Percentiles rank a stretch among this genome's conserved stretches.
These are phyloP conservation scores for Aspergillus sergii DNA, from an alignment of 2,329 filamentous ascomycete species.

Conservation along the genomic window DNA sequence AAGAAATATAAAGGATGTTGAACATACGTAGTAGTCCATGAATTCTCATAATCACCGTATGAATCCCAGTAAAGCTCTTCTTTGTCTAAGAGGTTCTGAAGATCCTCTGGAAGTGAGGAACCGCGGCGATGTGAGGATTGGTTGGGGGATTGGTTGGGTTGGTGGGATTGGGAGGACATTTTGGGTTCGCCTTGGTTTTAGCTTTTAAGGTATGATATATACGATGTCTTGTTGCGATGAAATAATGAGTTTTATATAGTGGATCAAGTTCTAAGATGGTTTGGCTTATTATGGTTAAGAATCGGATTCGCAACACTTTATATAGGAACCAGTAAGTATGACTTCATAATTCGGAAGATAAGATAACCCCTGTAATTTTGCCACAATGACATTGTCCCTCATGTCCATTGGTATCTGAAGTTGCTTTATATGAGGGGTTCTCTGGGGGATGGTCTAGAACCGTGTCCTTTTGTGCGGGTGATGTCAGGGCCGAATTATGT, in stretches of 20 bases:
- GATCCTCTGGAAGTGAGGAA: neutral
- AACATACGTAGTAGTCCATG: constrained; percentile 6
- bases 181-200: no score
- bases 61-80: neutral
- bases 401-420: neutral
- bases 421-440: neutral
- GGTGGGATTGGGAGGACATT: neutral
- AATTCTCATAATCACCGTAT: constrained; percentile 9
- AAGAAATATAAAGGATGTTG: neutral
- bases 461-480: neutral
- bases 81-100: constrained; percentile 1
- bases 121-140: neutral
- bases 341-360: neutral
- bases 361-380: neutral
- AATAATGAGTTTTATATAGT: no score
- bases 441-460: neutral
- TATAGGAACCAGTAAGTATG: neutral
- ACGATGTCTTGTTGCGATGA: no score
- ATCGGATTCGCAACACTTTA: neutral
- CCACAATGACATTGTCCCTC: neutral
- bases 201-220: no score
- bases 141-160: neutral
- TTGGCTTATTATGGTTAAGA: neutral
- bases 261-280: no score
- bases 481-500: neutral